These are phyloP conservation scores for Amphibolis antarctica DNA, from an alignment of 106 monocot genomes.

Conservation along the genomic window DNA sequence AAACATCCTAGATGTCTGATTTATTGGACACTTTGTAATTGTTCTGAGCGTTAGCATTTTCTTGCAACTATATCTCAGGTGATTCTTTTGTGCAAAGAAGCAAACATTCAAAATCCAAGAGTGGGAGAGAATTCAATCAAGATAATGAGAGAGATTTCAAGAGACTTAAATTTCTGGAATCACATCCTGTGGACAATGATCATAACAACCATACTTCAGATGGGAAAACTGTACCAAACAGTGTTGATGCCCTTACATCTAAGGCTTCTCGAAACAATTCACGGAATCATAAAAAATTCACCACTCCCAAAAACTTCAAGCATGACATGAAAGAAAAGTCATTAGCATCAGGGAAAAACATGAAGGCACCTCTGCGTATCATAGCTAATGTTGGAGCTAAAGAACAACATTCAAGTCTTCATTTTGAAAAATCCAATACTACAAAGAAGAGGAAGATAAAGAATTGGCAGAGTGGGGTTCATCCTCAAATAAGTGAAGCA, in stretches of 20 bases:
- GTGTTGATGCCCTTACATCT: conserved; percentile 12
- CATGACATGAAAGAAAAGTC: conserved; percentile 11
- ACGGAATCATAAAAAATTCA: conserved; percentile 15
- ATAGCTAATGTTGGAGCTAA: conserved; percentile 20
- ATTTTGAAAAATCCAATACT: conserved; percentile 21
- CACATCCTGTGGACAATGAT: conserved; percentile 21
- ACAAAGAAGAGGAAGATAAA: conserved; percentile 45
- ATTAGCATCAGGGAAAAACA: conserved; percentile 16
- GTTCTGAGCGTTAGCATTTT: background rate
- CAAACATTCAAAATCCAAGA: conserved; percentile 45
- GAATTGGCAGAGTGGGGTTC: conserved; percentile 24
- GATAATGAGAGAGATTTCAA: conserved; percentile 41
- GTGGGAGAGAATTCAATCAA: conserved; percentile 39
- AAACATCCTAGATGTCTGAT: no score
- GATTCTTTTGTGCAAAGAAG: conserved; percentile 29
- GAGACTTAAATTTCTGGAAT: conserved; percentile 42
- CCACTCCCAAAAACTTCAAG: conserved; percentile 29
- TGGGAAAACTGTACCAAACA: conserved; percentile 12
- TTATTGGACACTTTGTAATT: no score
- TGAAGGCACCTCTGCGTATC: conserved; percentile 9
- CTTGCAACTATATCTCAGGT: conserved; percentile 28
- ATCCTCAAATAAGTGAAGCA: conserved; percentile 19
- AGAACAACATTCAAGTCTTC: conserved; percentile 20
- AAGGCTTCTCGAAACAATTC: conserved; percentile 18
- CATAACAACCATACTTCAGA: conserved; percentile 14